phyloP scores from a whole-genome alignment of 2,329 filamentous ascomycete genomes.

The Fusarium pseudocircinatum region DNA sequence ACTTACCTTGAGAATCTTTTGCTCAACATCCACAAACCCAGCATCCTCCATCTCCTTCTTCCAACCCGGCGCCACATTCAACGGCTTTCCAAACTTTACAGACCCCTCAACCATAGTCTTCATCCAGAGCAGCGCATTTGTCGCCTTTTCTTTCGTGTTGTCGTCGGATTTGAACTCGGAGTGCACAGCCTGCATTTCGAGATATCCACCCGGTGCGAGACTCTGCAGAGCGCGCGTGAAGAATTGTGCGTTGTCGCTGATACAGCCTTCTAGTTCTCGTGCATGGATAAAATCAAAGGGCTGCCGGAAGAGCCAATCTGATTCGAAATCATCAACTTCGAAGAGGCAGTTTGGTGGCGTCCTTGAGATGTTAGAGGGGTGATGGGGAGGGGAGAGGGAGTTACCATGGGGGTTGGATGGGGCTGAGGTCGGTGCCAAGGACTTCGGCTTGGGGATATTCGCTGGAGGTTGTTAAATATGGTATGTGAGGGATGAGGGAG shows the following conservation, averaged over 20 bases:
- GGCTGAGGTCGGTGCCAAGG: slow-evolving; percentile 17
- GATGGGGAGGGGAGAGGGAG: fast-evolving
- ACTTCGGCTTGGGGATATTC: slow-evolving; percentile 9
- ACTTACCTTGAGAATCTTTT: slow-evolving; percentile 11
- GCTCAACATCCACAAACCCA: slow-evolving; percentile 9
- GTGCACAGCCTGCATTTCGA: slow-evolving; percentile 15
- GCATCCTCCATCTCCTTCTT: slow-evolving; percentile 15
- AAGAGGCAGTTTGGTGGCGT: slow-evolving; percentile 14
- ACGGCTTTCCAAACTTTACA: slow-evolving; percentile 1
- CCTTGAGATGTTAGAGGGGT: not conserved
- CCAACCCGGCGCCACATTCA: slow-evolving; percentile 1
- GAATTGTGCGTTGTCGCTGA: not conserved
- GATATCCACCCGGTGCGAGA: not conserved
- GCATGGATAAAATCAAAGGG: slow-evolving; percentile 18
- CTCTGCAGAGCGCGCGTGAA: not conserved
- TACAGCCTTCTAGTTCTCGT: slow-evolving; percentile 8
- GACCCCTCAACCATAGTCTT: not conserved
- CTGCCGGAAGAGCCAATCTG: slow-evolving; percentile 8
- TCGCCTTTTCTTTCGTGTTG: not conserved
- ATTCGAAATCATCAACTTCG: slow-evolving; percentile 24
- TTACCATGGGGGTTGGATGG: slow-evolving; percentile 23
- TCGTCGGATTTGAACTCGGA: slow-evolving; percentile 11
- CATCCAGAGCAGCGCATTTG: not conserved
- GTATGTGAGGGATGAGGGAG: fast-evolving
- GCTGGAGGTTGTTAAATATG: not conserved